These are phyloP conservation scores for Pezicula radicicola DNA, from an alignment of 2,329 filamentous ascomycete genomes.

Conservation along the genomic window DNA sequence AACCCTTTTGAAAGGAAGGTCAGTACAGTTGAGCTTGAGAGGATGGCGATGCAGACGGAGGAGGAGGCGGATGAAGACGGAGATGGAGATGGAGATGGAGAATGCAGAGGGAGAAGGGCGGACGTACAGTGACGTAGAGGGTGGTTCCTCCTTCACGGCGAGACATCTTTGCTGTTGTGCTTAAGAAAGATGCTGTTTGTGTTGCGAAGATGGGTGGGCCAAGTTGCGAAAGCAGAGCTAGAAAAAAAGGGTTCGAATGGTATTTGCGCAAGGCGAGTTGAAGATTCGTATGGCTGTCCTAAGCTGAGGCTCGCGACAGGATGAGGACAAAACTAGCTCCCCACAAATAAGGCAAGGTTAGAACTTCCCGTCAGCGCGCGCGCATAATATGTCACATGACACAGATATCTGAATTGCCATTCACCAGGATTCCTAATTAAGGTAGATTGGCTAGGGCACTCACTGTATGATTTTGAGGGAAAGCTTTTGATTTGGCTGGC, in stretches of 20 bases:
- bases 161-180: conserved; percentile 61
- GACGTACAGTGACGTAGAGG: conserved; percentile 77
- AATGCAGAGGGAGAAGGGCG: neutral
- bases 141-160: conserved; percentile 74
- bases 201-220: neutral
- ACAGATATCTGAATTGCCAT: neutral
- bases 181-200: neutral
- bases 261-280: neutral
- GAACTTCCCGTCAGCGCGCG: too few species aligned
- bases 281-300: neutral
- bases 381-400: neutral
- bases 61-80: conserved; percentile 15
- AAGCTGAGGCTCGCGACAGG: neutral
- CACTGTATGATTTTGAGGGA: neutral
- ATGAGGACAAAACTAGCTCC: too few species aligned
- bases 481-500: too few species aligned
- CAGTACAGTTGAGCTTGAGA: neutral
- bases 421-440: neutral
- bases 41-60: conserved; percentile 1
- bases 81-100: conserved; percentile 15
- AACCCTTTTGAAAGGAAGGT: conserved; percentile 51
- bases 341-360: too few species aligned
- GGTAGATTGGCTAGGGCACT: neutral
- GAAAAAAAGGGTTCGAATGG: neutral
- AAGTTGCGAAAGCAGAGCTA: neutral